Evolutionary conservation across 345 rosid genomes (phyloP).

Genomic region (Pugionium dolabratum): DNA sequence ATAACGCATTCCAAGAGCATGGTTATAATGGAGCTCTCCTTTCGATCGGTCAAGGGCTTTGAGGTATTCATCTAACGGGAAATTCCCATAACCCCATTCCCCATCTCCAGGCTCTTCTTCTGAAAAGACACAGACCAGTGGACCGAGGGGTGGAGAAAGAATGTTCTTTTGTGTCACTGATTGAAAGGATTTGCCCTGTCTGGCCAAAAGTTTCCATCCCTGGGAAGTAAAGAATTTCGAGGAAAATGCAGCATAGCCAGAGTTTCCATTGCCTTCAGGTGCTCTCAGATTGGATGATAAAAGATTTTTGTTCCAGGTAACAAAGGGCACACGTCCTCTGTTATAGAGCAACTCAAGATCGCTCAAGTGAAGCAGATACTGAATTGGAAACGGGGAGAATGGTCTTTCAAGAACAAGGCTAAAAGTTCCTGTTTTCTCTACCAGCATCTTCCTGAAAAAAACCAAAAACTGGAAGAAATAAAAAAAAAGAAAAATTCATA

Average conservation of each 20-base stretch:
- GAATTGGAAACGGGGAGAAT: slow-evolving; percentile 75
- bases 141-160: slow-evolving; percentile 50
- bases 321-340: slow-evolving; percentile 69
- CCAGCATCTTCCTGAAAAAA: slow-evolving; percentile 67
- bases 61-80: slow-evolving; percentile 83
- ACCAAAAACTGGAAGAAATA: slow-evolving; percentile 47
- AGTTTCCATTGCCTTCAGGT: slow-evolving; percentile 58
- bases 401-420: slow-evolving; percentile 90
- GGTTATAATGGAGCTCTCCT: slow-evolving; percentile 85
- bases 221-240: slow-evolving; percentile 59
- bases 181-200: slow-evolving; percentile 45
- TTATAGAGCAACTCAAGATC: slow-evolving; percentile 70
- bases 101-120: slow-evolving; percentile 75
- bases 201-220: slow-evolving; percentile 61
- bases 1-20: slow-evolving; percentile 82
- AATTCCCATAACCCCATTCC: slow-evolving; percentile 91
- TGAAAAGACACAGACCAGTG: slow-evolving; percentile 66
- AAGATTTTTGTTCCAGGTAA: slow-evolving; percentile 66
- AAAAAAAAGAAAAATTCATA: slow-evolving; percentile 41
- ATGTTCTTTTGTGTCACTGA: slow-evolving; percentile 43
- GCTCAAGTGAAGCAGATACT: slow-evolving; percentile 48
- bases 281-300: slow-evolving; percentile 56
- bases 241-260: slow-evolving; percentile 79
- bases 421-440: slow-evolving; percentile 54
- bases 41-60: slow-evolving; percentile 85